Evolutionary conservation across 2,329 filamentous ascomycete species (phyloP), one percentile per base, ranked within the genome.

Genomic region (Rosellinia necatrix): DNA sequence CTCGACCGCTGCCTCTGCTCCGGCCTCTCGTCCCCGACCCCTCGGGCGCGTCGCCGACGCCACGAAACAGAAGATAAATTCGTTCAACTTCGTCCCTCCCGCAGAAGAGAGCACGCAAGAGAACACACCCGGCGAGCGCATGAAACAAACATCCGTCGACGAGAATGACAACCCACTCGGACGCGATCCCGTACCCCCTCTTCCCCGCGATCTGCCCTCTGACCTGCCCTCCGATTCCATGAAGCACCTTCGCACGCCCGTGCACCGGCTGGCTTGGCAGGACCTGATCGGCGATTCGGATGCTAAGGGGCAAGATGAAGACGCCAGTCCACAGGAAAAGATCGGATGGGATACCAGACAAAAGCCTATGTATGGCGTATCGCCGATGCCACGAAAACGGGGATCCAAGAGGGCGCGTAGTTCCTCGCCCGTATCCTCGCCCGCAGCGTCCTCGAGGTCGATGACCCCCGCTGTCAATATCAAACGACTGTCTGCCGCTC

Each of bases 381-480:
- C 76, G 48, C 81, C 76, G 49, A 79, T 77, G 53, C 75, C 66
- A 63, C 81, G 77, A 58, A 78, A 73, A 70, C 69, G 72, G 65
- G 78, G 78, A 59, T 82, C 78, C 63, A 92, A 92, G 71, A 82
- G 90, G 53, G 85, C 87, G 13, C 82, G 85, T 63, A 92, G 88
- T 73, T 91, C 89, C 10, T 92, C 90, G 0, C 89, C 89, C 1
- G 74, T 80, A 2, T 86, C 86, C 4, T 92, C 89, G 1, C 88
- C 90, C 1, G 79, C 81, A 29, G 53, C 66, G 42, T 58, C 72
- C 13, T 74, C 81, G 12, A 78, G 75, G 47, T 64, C 72, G 5
- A 72, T 70, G 22, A 74, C 75, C 1, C 76, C 78, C 6, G 67
- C 79, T 0, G 75, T 87, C 58, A 84, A 89, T 64, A 73, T 86